Conservation (phyloP, 78 protist genomes). For the Tieghemostelium lacteum region DNA sequence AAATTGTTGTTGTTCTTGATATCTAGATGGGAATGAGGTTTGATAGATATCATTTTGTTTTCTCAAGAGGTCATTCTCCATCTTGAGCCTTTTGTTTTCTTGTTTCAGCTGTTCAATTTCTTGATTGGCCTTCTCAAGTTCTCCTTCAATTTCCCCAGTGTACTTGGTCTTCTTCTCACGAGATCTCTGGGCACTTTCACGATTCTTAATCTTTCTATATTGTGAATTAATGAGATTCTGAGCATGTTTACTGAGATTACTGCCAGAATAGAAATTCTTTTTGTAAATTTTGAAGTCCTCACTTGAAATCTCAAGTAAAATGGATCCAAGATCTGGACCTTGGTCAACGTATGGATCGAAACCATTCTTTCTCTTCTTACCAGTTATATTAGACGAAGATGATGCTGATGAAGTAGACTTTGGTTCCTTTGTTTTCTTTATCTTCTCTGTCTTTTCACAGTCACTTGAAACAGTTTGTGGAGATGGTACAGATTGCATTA, state of each 20-base stretch:
- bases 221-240: conserved; percentile 13
- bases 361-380: conserved; percentile 25
- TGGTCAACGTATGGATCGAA: conserved; percentile 31
- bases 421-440: too few relatives aligned
- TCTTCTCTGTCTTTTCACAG: too few relatives aligned
- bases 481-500: too few relatives aligned
- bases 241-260: conserved; percentile 6
- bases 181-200: conserved; percentile 75
- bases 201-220: conserved; percentile 71
- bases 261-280: conserved; percentile 23
- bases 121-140: conserved; percentile 19
- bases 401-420: too few relatives aligned
- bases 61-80: conserved; percentile 1
- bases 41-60: neutral
- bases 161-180: conserved; percentile 53
- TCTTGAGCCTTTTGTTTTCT: conserved; percentile 7
- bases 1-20: neutral
- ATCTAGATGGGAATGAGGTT: neutral
- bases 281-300: conserved; percentile 40
- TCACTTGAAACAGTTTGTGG: too few relatives aligned
- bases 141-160: conserved; percentile 44
- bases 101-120: neutral
- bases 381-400: too few relatives aligned
- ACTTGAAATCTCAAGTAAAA: conserved; percentile 20
- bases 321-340: conserved; percentile 31